Percentiles rank a stretch among this genome's conserved stretches.
These are phyloP conservation scores for Leonotis leonurus DNA, from an alignment of 257 asterid species.

Conservation along the genomic window DNA sequence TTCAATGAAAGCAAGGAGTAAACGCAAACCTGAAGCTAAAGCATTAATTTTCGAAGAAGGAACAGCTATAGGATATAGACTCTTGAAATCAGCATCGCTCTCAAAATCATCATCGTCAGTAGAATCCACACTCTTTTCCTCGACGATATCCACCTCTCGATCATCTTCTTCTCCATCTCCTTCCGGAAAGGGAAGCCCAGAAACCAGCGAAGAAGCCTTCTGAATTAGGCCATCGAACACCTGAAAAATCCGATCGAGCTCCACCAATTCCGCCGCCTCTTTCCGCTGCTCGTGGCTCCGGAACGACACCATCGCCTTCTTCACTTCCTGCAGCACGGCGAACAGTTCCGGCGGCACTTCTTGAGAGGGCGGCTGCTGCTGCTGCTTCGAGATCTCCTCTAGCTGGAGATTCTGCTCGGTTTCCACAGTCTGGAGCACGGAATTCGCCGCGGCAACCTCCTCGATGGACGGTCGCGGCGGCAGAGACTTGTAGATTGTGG, in stretches of 20 bases:
- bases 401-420: conserved; percentile 35
- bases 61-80: conserved; percentile 8
- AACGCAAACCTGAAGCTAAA: conserved; percentile 41
- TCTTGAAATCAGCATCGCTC: conserved; percentile 22
- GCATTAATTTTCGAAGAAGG: conserved; percentile 20
- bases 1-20: not conserved
- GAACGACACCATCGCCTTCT: conserved; percentile 39
- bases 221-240: conserved; percentile 51
- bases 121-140: conserved; percentile 18
- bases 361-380: conserved; percentile 19
- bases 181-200: conserved; percentile 31
- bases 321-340: conserved; percentile 39
- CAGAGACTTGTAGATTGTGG: conserved; percentile 46
- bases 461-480: conserved; percentile 63
- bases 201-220: conserved; percentile 52
- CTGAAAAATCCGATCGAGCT: conserved; percentile 45
- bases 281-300: conserved; percentile 47
- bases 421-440: conserved; percentile 44
- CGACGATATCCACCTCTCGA: conserved; percentile 17
- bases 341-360: conserved; percentile 51
- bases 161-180: conserved; percentile 34
- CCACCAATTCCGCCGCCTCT: conserved; percentile 55
- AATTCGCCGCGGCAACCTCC: conserved; percentile 59
- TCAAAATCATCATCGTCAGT: conserved; percentile 21
- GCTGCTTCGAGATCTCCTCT: conserved; percentile 43